These are phyloP conservation scores for Salvia hispanica DNA, from an alignment of 257 asterid genomes.

Conservation along the genomic window DNA sequence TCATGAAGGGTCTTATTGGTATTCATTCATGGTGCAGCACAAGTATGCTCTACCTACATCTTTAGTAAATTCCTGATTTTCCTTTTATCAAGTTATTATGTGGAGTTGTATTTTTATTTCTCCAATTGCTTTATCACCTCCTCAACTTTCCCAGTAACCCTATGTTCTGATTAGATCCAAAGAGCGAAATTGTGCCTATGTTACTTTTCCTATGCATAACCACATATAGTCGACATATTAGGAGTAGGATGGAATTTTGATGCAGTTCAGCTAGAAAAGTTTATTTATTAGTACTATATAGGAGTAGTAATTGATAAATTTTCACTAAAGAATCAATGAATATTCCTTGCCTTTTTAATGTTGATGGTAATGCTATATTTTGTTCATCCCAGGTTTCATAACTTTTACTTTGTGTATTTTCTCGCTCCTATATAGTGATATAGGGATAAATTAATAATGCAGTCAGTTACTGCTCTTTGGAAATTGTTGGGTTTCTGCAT, in stretches of 20 bases:
- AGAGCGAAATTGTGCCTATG: background rate
- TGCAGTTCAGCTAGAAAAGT: slow-evolving; percentile 1
- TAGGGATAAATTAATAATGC: background rate
- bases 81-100: slow-evolving; percentile 12
- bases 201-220: slow-evolving; percentile 18
- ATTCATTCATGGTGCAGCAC: slow-evolving; percentile 22
- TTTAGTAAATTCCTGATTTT: background rate
- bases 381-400: background rate
- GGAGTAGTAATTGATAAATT: slow-evolving; percentile 13
- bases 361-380: slow-evolving; percentile 12
- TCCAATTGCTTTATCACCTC: background rate
- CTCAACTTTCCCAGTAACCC: background rate
- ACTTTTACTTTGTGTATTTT: background rate
- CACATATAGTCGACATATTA: slow-evolving; percentile 6
- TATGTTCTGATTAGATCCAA: slow-evolving; percentile 19
- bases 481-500: slow-evolving; percentile 9
- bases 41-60: slow-evolving; percentile 29
- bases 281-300: background rate
- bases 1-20: slow-evolving; percentile 29
- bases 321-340: slow-evolving; percentile 10
- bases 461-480: background rate
- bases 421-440: background rate
- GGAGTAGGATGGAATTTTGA: slow-evolving; percentile 9
- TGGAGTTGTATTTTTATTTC: background rate
- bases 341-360: slow-evolving; percentile 16